These are phyloP conservation scores for Skeletonema costatum DNA, from an alignment of 108 stramenopile species.

Conservation along the genomic window DNA sequence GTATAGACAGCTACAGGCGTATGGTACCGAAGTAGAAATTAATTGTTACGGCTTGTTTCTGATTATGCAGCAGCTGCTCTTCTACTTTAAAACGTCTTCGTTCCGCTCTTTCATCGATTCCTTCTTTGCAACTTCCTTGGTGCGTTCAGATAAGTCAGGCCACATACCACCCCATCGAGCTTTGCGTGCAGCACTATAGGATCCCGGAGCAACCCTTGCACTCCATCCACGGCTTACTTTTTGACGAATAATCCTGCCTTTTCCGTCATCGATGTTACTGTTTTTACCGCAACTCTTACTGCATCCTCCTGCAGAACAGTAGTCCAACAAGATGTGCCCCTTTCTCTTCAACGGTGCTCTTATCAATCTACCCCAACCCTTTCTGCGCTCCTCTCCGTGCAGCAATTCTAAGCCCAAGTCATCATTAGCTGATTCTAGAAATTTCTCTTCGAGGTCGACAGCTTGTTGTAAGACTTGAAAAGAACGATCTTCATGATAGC, in stretches of 20 bases:
- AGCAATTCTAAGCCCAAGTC: constrained; percentile 73
- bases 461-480: constrained; percentile 41
- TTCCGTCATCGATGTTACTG: background rate
- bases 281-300: constrained; percentile 3
- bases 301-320: constrained; percentile 57
- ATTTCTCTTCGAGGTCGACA: constrained; percentile 47
- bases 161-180: constrained; percentile 86
- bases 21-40: no score
- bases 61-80: background rate
- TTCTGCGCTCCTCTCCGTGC: constrained; percentile 58
- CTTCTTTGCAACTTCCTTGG: background rate
- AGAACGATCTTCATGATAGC: constrained; percentile 8
- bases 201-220: constrained; percentile 63
- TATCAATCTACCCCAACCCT: constrained; percentile 68
- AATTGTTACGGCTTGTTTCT: background rate
- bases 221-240: constrained; percentile 62
- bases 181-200: constrained; percentile 74
- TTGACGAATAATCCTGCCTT: constrained; percentile 66
- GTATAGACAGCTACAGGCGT: no score
- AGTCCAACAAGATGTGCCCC: constrained; percentile 79
- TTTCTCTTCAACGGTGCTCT: constrained; percentile 80
- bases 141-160: constrained; percentile 57
- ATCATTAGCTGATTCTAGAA: constrained; percentile 59
- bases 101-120: background rate
- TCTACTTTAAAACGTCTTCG: background rate